Percentiles rank a stretch among this genome's conserved stretches.
Conservation (phyloP, 345 rosid genomes). For the Corymbia maculata region DNA sequence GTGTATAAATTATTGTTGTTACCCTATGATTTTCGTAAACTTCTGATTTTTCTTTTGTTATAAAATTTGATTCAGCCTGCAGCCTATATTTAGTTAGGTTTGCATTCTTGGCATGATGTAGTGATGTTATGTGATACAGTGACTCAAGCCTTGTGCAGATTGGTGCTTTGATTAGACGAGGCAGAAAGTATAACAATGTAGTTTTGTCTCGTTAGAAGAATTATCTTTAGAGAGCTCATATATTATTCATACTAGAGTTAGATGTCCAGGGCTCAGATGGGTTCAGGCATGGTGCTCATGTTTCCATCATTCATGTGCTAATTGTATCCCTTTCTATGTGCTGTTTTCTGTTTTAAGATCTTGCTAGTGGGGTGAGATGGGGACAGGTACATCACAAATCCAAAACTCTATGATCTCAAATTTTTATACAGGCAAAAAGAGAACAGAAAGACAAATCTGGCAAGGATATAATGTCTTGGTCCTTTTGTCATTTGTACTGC, state of each 20-base stretch:
- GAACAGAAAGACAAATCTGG: not conserved
- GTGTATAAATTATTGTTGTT: not conserved
- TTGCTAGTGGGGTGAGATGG: not conserved
- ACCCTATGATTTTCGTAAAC: not conserved
- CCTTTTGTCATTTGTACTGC: not conserved
- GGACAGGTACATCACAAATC: not conserved
- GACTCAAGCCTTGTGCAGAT: not conserved
- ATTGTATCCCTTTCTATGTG: not conserved
- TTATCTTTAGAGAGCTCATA: not conserved
- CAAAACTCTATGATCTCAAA: not conserved
- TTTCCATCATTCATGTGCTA: not conserved
- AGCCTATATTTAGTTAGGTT: not conserved
- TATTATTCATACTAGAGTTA: not conserved
- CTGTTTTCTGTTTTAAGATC: not conserved
- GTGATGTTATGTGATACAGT: not conserved
- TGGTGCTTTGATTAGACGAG: not conserved
- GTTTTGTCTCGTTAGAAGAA: not conserved
- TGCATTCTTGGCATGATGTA: not conserved
- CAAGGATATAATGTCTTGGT: not conserved
- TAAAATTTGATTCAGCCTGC: not conserved
- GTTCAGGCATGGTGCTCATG: not conserved
- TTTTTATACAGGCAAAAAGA: not conserved
- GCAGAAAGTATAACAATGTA: not conserved
- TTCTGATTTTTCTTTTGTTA: not conserved
- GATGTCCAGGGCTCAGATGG: not conserved